Percentiles rank a stretch among this genome's conserved stretches.
Conservation (phyloP, 768 basidiomycete species). For the Podaxis mareebaensis region DNA sequence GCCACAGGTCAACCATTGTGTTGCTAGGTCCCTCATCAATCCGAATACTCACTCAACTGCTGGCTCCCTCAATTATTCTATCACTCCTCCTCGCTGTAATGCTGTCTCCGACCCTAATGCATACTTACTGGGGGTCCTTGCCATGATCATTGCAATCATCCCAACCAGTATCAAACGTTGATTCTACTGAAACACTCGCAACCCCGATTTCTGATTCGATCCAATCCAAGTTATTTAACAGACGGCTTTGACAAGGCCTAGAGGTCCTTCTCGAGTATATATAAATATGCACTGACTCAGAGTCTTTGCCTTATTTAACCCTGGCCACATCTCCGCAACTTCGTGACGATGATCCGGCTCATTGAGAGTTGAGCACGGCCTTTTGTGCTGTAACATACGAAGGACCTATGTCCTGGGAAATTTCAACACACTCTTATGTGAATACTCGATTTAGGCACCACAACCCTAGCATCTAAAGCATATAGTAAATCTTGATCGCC, state of each 20-base stretch:
- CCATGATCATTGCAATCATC: background rate
- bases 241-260: background rate
- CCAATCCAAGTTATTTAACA: background rate
- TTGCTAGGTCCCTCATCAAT: background rate
- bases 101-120: too few relatives aligned
- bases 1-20: constrained; percentile 12
- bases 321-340: too few relatives aligned
- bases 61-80: background rate
- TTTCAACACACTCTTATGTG: too few relatives aligned
- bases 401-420: too few relatives aligned
- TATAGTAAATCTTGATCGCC: too few relatives aligned
- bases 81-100: too few relatives aligned
- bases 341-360: too few relatives aligned
- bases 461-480: too few relatives aligned
- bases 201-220: background rate
- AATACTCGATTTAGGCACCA: too few relatives aligned
- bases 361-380: too few relatives aligned
- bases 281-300: background rate
- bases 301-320: too few relatives aligned
- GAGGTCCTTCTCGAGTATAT: background rate
- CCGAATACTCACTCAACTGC: background rate
- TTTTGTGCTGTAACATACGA: too few relatives aligned
- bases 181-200: background rate
- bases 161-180: background rate
- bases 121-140: background rate